Evolutionary conservation across 805 yeast species (phyloP).

Genomic region (Ogataea degrootiae): DNA sequence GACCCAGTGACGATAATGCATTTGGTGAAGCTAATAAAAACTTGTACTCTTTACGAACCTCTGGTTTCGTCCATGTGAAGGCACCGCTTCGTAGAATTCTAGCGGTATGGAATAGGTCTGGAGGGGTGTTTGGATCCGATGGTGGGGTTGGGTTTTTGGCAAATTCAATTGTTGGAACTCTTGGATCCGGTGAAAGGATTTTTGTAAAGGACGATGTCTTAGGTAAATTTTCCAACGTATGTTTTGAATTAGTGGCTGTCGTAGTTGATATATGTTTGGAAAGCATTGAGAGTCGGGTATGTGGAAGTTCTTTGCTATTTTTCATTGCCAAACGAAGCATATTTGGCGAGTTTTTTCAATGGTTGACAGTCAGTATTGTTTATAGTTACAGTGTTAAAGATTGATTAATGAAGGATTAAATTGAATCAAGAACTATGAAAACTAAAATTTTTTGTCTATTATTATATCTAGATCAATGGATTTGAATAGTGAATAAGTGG

Average conservation of each 20-base stretch:
- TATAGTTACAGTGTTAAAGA: no score
- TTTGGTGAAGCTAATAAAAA: constrained; percentile 53
- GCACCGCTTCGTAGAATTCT: constrained; percentile 55
- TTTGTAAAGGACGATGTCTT: constrained; percentile 28
- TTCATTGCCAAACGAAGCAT: constrained; percentile 2
- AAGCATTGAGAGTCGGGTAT: constrained; percentile 7
- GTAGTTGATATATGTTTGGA: constrained; percentile 7
- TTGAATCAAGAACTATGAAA: no score
- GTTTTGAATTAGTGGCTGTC: not conserved
- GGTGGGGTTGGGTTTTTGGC: constrained; percentile 21
- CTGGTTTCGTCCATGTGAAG: constrained; percentile 73
- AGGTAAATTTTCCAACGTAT: constrained; percentile 19
- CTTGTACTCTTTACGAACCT: constrained; percentile 44
- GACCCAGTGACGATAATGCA: constrained; percentile 60
- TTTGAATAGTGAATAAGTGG: no score
- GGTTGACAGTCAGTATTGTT: no score
- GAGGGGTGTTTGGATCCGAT: constrained; percentile 20
- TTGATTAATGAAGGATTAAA: no score
- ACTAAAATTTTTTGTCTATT: no score
- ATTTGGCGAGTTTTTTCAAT: not conserved
- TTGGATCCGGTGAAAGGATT: constrained; percentile 25
- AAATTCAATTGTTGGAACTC: constrained; percentile 22
- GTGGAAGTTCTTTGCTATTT: not conserved
- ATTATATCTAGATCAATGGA: no score
- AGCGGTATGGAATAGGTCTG: constrained; percentile 43